phyloP scores from a whole-genome alignment of 768 basidiomycete species.

The Trametes meyenii region DNA sequence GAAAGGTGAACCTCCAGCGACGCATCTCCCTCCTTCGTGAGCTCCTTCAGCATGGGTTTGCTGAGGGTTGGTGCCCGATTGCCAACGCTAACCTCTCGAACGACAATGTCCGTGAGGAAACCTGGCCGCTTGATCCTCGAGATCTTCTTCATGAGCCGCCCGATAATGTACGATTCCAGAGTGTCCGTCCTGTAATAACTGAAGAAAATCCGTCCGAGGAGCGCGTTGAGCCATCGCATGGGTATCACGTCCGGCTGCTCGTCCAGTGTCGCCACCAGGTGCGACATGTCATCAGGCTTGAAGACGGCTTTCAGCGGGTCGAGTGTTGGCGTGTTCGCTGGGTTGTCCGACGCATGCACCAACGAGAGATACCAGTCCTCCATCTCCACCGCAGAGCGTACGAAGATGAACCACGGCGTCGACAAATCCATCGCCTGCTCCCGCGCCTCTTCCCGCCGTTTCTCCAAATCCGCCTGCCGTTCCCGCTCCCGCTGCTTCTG shows the following conservation, averaged over 20 bases:
- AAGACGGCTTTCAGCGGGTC: constrained; percentile 67
- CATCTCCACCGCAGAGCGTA: constrained; percentile 87
- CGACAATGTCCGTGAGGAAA: constrained; percentile 82
- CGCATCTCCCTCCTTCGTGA: constrained; percentile 92
- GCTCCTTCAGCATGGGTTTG: constrained; percentile 98
- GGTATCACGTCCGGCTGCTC: constrained; percentile 95
- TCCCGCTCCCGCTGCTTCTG: constrained; percentile 46
- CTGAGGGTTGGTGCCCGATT: constrained; percentile 82
- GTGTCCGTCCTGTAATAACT: constrained; percentile 83
- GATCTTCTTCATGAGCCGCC: constrained; percentile 90
- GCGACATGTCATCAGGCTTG: constrained; percentile 75
- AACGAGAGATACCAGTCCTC: constrained; percentile 95
- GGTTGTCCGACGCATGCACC: constrained; percentile 69
- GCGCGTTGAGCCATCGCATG: constrained; percentile 96
- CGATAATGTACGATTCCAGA: constrained; percentile 85
- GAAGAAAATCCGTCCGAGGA: constrained; percentile 92
- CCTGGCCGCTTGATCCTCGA: constrained; percentile 87
- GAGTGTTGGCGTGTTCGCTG: constrained; percentile 63
- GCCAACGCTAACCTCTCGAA: constrained; percentile 90
- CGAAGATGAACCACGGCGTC: constrained; percentile 93
- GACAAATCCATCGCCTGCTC: constrained; percentile 54
- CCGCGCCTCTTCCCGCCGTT: constrained; percentile 39
- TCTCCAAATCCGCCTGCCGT: constrained; percentile 37
- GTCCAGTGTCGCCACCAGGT: constrained; percentile 83
- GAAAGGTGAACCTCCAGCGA: constrained; percentile 82